These are phyloP conservation scores for Quercus alba DNA, from an alignment of 306 rosid genomes.

Conservation along the genomic window DNA sequence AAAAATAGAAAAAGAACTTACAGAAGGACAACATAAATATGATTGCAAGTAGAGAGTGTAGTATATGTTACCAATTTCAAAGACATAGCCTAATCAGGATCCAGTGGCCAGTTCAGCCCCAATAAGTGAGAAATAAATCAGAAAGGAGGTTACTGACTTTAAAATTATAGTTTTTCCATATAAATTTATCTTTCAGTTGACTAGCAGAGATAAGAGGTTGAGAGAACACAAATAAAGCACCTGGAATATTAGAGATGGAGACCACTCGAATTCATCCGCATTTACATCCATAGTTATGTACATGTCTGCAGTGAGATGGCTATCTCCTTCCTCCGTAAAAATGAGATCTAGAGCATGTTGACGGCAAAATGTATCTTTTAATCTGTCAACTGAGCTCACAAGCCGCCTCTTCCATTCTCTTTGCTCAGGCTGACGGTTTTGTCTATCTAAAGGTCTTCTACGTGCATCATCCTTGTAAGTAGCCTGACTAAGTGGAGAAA, in stretches of 20 bases:
- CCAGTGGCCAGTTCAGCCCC: too few species aligned
- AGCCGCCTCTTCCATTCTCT: slow-evolving; percentile 98
- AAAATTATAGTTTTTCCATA: background rate
- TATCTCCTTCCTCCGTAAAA: slow-evolving; percentile 95
- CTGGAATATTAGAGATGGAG: slow-evolving; percentile 91
- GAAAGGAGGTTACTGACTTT: background rate
- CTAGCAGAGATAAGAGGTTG: too few species aligned
- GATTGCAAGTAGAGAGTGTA: too few species aligned
- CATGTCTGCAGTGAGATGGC: slow-evolving; percentile 94
- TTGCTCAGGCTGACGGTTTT: slow-evolving; percentile 97
- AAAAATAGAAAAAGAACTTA: background rate
- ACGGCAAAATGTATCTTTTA: slow-evolving; percentile 91
- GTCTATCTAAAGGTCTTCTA: slow-evolving; percentile 73
- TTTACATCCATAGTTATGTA: slow-evolving; percentile 79
- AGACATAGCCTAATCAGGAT: too few species aligned
- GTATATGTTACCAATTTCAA: too few species aligned
- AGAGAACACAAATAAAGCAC: slow-evolving; percentile 27
- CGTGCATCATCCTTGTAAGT: slow-evolving; percentile 66
- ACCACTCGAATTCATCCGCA: slow-evolving; percentile 78
- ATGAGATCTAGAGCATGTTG: slow-evolving; percentile 92
- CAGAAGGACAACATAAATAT: background rate
- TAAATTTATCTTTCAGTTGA: background rate
- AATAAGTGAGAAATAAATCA: background rate
- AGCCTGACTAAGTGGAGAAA: slow-evolving; percentile 63
- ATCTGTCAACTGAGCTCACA: slow-evolving; percentile 74